Evolutionary conservation across 2,329 filamentous ascomycete genomes (phyloP).

Genomic region (Rhinocladiella mackenziei): DNA sequence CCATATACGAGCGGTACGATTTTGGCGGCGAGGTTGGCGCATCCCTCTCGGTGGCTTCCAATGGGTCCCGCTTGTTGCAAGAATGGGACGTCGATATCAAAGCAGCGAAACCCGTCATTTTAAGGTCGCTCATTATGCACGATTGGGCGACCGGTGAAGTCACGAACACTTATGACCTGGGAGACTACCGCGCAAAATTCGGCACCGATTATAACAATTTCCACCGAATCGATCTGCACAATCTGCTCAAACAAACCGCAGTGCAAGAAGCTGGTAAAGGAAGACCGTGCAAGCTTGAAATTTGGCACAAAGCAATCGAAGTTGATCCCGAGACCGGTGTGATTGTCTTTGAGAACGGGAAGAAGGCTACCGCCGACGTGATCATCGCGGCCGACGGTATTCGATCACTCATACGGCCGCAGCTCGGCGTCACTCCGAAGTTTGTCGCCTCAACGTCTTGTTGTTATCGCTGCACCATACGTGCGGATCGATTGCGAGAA

Average conservation of each 20-base stretch:
- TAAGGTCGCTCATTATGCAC: slow-evolving; percentile 34
- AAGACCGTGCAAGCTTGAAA: slow-evolving; percentile 24
- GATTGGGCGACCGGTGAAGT: slow-evolving; percentile 32
- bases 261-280: slow-evolving; percentile 27
- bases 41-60: slow-evolving; percentile 33
- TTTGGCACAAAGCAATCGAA: slow-evolving; percentile 30
- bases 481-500: too few species aligned
- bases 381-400: slow-evolving; percentile 43
- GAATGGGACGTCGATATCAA: slow-evolving; percentile 31
- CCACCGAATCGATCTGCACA: slow-evolving; percentile 43
- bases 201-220: slow-evolving; percentile 32
- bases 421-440: too few species aligned
- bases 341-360: slow-evolving; percentile 33
- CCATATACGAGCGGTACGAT: slow-evolving; percentile 33
- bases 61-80: slow-evolving; percentile 31
- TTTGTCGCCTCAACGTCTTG: too few species aligned
- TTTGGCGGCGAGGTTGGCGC: slow-evolving; percentile 35
- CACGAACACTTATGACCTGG: slow-evolving; percentile 30
- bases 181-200: slow-evolving; percentile 28
- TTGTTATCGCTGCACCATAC: too few species aligned
- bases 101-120: slow-evolving; percentile 28
- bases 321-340: slow-evolving; percentile 28
- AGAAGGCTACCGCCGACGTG: slow-evolving; percentile 33
- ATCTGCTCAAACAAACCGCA: slow-evolving; percentile 35
- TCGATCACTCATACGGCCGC: too few species aligned